phyloP scores from a whole-genome alignment of 1,284 basidiomycete genomes.

The Cutaneotrichosporon sp. region DNA sequence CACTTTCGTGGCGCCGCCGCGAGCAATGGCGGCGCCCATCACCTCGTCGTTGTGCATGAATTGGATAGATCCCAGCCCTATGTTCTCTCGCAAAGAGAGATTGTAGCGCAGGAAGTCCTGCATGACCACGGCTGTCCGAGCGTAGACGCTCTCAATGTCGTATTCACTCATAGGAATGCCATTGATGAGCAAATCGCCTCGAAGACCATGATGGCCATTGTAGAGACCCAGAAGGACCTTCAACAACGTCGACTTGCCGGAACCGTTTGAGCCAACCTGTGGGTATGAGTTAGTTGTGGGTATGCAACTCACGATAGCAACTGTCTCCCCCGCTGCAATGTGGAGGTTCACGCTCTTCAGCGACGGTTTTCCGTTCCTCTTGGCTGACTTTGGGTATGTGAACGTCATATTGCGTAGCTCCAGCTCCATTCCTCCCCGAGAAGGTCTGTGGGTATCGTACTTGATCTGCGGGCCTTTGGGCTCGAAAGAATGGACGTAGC shows the following conservation, averaged over 20 bases:
- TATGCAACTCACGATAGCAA: background rate
- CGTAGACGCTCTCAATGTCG: conserved; percentile 60
- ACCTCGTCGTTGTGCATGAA: conserved; percentile 48
- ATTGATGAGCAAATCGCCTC: conserved; percentile 66
- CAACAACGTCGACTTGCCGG: conserved; percentile 48
- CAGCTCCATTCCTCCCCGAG: conserved; percentile 2
- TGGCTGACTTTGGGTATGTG: background rate
- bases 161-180: conserved; percentile 55
- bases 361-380: background rate
- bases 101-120: conserved; percentile 77
- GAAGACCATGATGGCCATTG: conserved; percentile 42
- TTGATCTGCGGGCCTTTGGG: background rate
- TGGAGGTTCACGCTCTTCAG: background rate
- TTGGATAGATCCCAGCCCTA: conserved; percentile 67
- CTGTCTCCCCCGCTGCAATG: conserved; percentile 4
- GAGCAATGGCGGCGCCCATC: conserved; percentile 62
- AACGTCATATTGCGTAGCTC: conserved; percentile 4
- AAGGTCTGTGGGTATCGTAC: background rate
- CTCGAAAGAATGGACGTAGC: background rate
- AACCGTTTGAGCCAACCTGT: conserved; percentile 14
- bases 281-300: background rate
- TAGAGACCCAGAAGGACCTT: conserved; percentile 72
- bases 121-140: conserved; percentile 69
- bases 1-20: conserved; percentile 62
- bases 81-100: conserved; percentile 69